These are phyloP conservation scores for Pseudonitzschia multiseries DNA, from an alignment of 108 stramenopile species.

Conservation along the genomic window DNA sequence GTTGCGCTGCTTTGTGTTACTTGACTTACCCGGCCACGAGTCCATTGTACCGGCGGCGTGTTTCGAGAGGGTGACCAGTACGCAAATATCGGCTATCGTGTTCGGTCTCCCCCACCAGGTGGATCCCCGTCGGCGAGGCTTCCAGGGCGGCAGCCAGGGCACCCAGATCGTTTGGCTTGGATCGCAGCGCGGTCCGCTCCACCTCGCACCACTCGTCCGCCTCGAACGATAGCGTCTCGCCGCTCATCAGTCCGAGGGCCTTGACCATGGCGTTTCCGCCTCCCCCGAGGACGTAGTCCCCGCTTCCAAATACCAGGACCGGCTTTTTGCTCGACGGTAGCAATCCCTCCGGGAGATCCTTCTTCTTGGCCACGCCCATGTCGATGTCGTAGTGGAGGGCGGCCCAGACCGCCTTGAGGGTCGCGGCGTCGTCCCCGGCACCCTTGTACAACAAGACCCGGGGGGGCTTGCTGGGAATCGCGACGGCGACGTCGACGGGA, in stretches of 20 bases:
- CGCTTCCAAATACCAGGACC: constrained; percentile 46
- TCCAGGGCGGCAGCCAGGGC: constrained; percentile 28
- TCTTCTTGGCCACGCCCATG: constrained; percentile 39
- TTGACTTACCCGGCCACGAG: constrained; percentile 37
- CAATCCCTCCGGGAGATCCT: constrained; percentile 30
- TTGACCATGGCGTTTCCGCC: constrained; percentile 84
- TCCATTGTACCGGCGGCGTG: background rate
- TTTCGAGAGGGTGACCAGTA: constrained; percentile 51
- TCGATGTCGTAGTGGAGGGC: constrained; percentile 49
- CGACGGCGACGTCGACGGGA: background rate
- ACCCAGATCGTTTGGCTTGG: constrained; percentile 22
- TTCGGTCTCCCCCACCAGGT: constrained; percentile 44
- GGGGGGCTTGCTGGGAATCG: no score
- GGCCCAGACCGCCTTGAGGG: constrained; percentile 73
- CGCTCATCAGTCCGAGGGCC: constrained; percentile 47
- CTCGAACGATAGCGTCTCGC: constrained; percentile 19
- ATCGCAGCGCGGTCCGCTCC: constrained; percentile 61
- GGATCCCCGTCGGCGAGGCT: constrained; percentile 24
- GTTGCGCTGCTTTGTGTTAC: background rate
- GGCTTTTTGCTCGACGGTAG: constrained; percentile 20
- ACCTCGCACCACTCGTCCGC: constrained; percentile 86
- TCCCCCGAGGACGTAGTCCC: constrained; percentile 50
- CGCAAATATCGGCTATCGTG: constrained; percentile 70
- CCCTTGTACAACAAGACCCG: constrained; percentile 35
- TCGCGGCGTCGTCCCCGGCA: constrained; percentile 35